These are phyloP conservation scores for Punctularia strigosozonata DNA, from an alignment of 768 basidiomycete species.

Conservation along the genomic window DNA sequence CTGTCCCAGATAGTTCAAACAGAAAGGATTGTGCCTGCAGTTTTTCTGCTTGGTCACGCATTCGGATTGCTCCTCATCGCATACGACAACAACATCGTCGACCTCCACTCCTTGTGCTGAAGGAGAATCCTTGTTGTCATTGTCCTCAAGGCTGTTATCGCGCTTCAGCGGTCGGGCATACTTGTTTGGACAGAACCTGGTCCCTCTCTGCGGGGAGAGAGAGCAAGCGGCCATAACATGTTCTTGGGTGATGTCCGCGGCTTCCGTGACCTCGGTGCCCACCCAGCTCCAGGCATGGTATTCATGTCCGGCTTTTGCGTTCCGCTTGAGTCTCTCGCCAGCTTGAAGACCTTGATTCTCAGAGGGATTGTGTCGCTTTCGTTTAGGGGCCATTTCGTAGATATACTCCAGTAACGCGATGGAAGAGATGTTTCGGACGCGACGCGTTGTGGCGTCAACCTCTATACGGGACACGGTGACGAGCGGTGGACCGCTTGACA, in stretches of 20 bases:
- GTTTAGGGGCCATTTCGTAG: conserved; percentile 40
- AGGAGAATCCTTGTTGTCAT: conserved; percentile 5
- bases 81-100: conserved; percentile 58
- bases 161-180: conserved; percentile 21
- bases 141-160: conserved; percentile 7
- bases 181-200: conserved; percentile 49
- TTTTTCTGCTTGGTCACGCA: conserved; percentile 45
- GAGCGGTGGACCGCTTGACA: too few species aligned
- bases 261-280: conserved; percentile 43
- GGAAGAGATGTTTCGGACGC: too few species aligned
- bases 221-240: conserved; percentile 63
- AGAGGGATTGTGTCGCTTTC: conserved; percentile 40
- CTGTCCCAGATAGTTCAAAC: conserved; percentile 82
- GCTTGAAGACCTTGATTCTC: conserved; percentile 39
- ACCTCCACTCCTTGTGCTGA: conserved; percentile 30
- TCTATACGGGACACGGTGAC: too few species aligned
- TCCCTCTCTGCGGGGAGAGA: conserved; percentile 36
- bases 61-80: conserved; percentile 44
- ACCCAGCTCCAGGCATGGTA: conserved; percentile 74
- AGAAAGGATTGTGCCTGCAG: conserved; percentile 74
- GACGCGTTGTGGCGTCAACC: too few species aligned
- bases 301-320: conserved; percentile 32
- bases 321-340: conserved; percentile 53
- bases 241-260: conserved; percentile 50
- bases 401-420: too few species aligned